Evolutionary conservation across 139 green algal genomes (phyloP).

Genomic region (Chlamydomonas schloesseri): DNA sequence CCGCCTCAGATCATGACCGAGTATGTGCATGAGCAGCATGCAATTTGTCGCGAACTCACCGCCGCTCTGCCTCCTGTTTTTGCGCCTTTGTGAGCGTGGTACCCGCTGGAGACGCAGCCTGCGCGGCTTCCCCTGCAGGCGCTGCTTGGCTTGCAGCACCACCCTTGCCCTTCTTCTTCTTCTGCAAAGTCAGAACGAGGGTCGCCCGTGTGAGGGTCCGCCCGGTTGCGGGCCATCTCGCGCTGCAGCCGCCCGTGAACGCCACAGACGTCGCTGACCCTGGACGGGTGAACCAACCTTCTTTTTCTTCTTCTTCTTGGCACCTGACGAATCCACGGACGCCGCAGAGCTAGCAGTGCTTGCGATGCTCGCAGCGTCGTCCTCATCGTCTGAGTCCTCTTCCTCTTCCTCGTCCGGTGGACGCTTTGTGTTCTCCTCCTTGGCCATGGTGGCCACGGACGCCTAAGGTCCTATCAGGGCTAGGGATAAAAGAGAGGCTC

Average conservation of each 20-base stretch:
- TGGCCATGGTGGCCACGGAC: not conserved
- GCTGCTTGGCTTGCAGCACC: not conserved
- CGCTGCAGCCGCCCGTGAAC: no score
- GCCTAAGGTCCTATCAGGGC: no score
- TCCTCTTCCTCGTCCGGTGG: conserved; percentile 32
- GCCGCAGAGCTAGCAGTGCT: not conserved
- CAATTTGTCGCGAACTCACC: not conserved
- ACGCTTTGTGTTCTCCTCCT: conserved; percentile 6
- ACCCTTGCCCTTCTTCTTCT: conserved; percentile 57
- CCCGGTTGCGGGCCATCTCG: no score
- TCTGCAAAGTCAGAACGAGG: conserved; percentile 1
- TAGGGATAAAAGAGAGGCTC: no score
- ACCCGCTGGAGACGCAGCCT: not conserved
- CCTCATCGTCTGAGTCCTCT: not conserved
- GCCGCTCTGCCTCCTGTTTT: conserved; percentile 43
- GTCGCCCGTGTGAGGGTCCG: no score
- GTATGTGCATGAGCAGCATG: not conserved
- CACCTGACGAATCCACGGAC: not conserved
- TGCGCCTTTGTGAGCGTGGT: conserved; percentile 34
- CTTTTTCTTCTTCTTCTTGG: conserved; percentile 41
- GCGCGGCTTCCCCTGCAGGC: not conserved
- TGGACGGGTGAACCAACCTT: not conserved
- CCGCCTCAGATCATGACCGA: not conserved
- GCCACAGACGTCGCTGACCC: no score
- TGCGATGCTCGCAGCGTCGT: conserved; percentile 3